Conservation (phyloP, 768 basidiomycete species). For the Tricholoma saponaceum region DNA sequence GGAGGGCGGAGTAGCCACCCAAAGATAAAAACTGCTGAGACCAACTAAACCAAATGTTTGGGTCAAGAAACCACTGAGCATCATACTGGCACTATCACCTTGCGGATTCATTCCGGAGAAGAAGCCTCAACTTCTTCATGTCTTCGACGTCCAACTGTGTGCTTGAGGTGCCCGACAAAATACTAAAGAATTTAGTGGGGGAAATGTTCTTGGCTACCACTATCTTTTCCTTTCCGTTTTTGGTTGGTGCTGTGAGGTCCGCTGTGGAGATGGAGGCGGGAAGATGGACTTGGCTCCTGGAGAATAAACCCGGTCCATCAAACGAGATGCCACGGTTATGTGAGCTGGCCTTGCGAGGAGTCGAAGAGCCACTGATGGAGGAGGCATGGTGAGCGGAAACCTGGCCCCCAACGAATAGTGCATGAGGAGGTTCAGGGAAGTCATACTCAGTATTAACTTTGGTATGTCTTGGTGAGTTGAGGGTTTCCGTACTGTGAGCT, state of each 20-base stretch:
- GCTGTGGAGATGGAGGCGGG: constrained; percentile 37
- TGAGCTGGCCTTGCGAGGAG: constrained; percentile 36
- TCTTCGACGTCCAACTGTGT: constrained; percentile 78
- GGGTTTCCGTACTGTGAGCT: constrained; percentile 70
- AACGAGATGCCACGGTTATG: constrained; percentile 63
- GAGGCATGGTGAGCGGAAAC: constrained; percentile 39
- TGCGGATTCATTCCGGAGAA: constrained; percentile 90
- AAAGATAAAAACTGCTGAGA: constrained; percentile 78
- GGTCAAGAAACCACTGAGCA: neutral
- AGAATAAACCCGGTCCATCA: constrained; percentile 49
- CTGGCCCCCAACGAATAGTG: constrained; percentile 29
- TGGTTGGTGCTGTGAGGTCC: constrained; percentile 36
- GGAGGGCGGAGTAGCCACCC: constrained; percentile 82
- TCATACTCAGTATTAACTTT: constrained; percentile 37
- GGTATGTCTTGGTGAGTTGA: constrained; percentile 49
- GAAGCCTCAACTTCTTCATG: constrained; percentile 81
- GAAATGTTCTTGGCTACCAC: constrained; percentile 47
- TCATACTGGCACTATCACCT: constrained; percentile 39
- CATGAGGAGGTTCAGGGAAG: constrained; percentile 32
- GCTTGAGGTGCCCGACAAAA: constrained; percentile 65
- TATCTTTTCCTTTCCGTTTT: constrained; percentile 49
- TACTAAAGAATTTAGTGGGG: constrained; percentile 62
- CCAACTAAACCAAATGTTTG: constrained; percentile 53
- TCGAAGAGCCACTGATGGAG: constrained; percentile 28
- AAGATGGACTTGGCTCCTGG: constrained; percentile 48